These are phyloP conservation scores for Neoboletus brunneissimus DNA, from an alignment of 768 basidiomycete species.

Conservation along the genomic window DNA sequence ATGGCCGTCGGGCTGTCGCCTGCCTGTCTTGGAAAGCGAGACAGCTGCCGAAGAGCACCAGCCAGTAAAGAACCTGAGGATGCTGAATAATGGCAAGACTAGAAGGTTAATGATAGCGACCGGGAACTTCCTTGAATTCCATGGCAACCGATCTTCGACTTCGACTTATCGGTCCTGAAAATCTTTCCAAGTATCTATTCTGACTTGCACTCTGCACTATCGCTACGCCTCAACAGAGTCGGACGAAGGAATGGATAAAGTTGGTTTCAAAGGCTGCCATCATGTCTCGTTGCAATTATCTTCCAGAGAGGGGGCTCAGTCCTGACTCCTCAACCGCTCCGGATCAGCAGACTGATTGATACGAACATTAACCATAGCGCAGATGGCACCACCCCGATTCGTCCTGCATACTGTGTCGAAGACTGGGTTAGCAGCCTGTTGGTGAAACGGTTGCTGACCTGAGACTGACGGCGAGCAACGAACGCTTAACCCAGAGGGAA, in stretches of 20 bases:
- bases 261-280: neutral
- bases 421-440: neutral
- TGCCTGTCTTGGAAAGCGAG: too few relatives aligned
- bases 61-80: too few relatives aligned
- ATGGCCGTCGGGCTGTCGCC: too few relatives aligned
- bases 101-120: too few relatives aligned
- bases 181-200: neutral
- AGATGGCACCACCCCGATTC: neutral
- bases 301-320: neutral
- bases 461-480: too few relatives aligned
- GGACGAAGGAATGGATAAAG: neutral
- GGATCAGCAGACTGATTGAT: neutral
- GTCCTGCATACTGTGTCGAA: neutral
- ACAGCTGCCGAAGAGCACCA: too few relatives aligned
- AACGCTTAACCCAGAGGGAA: too few relatives aligned
- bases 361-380: neutral
- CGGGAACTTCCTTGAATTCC: too few relatives aligned
- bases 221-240: neutral
- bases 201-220: neutral
- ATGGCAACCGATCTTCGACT: too few relatives aligned
- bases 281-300: neutral
- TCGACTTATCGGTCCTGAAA: neutral
- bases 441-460: neutral
- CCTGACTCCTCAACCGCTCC: neutral
- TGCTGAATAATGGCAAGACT: conserved; percentile 41